phyloP scores from a whole-genome alignment of 495 filamentous ascomycete genomes.

The Aspergillus steynii region DNA sequence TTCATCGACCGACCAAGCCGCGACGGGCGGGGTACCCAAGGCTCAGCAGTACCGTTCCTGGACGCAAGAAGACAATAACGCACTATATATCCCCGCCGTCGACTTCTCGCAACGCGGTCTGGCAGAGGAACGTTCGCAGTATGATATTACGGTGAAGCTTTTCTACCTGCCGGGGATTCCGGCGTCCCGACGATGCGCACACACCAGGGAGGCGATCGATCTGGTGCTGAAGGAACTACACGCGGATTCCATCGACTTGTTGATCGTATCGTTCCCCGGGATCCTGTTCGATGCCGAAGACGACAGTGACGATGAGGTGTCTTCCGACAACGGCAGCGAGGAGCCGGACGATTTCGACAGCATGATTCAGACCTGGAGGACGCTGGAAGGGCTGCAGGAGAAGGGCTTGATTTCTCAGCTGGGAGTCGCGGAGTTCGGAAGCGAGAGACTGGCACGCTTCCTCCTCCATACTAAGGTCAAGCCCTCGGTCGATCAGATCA shows the following conservation, averaged over 20 bases:
- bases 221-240: slow-evolving; percentile 77
- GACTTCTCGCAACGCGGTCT: slow-evolving; percentile 70
- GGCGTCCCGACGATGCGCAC: slow-evolving; percentile 56
- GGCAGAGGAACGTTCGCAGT: slow-evolving; percentile 73
- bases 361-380: slow-evolving; percentile 68
- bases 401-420: slow-evolving; percentile 70
- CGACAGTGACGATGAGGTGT: slow-evolving; percentile 70
- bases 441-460: slow-evolving; percentile 70
- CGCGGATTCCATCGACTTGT: slow-evolving; percentile 74
- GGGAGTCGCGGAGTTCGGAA: slow-evolving; percentile 89
- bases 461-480: slow-evolving; percentile 65
- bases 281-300: slow-evolving; percentile 93
- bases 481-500: slow-evolving; percentile 93
- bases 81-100: slow-evolving; percentile 74
- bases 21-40: slow-evolving; percentile 9
- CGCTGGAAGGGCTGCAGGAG: slow-evolving; percentile 73
- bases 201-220: slow-evolving; percentile 74
- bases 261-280: slow-evolving; percentile 91
- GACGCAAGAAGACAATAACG: slow-evolving; percentile 60
- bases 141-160: slow-evolving; percentile 91
- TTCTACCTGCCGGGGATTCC: slow-evolving; percentile 82
- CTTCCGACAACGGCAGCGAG: slow-evolving; percentile 54
- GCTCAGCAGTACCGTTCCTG: slow-evolving; percentile 43
- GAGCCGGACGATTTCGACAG: slow-evolving; percentile 59
- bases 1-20: slow-evolving; percentile 29